Evolutionary conservation across 805 yeast species (phyloP).

Genomic region (Candida sonorensis): DNA sequence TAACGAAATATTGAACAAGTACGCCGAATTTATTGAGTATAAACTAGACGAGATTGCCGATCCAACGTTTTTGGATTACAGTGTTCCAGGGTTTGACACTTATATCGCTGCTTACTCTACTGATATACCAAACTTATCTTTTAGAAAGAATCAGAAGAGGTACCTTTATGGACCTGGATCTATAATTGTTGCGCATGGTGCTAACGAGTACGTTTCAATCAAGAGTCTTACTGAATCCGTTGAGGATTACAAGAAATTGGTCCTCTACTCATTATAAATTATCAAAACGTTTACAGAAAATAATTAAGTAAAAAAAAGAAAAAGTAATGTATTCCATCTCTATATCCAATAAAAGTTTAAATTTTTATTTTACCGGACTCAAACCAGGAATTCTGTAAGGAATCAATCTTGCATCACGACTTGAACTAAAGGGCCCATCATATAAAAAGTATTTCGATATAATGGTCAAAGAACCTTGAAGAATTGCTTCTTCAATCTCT

Average conservation of each 20-base stretch:
- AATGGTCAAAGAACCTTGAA: too few species aligned
- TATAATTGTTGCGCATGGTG: conserved; percentile 54
- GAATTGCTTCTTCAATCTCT: too few species aligned
- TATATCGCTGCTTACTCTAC: conserved; percentile 28
- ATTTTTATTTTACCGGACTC: conserved; percentile 21
- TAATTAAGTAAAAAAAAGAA: too few species aligned
- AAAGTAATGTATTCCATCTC: conserved; percentile 23
- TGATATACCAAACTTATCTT: conserved; percentile 41
- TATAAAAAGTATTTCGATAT: too few species aligned
- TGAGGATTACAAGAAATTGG: conserved; percentile 43
- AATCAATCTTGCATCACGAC: too few species aligned
- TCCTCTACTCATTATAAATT: conserved; percentile 20
- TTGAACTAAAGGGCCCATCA: too few species aligned
- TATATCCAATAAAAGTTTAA: conserved; percentile 23
- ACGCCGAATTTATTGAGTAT: too few species aligned
- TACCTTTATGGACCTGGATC: conserved; percentile 66
- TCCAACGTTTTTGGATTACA: conserved; percentile 45
- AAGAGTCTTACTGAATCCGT: conserved; percentile 43
- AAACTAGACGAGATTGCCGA: too few species aligned
- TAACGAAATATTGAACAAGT: conserved; percentile 23
- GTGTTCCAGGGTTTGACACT: conserved; percentile 60
- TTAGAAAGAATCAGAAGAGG: conserved; percentile 31
- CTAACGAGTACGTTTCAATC: conserved; percentile 44
- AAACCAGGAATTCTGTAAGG: conserved; percentile 17
- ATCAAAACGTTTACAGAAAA: too few species aligned